A percentile compares a stretch with the other conserved stretches of the same genome.
Conservation (phyloP, 1,284 basidiomycete genomes). For the Microbotryum lychnidis-dioicae region DNA sequence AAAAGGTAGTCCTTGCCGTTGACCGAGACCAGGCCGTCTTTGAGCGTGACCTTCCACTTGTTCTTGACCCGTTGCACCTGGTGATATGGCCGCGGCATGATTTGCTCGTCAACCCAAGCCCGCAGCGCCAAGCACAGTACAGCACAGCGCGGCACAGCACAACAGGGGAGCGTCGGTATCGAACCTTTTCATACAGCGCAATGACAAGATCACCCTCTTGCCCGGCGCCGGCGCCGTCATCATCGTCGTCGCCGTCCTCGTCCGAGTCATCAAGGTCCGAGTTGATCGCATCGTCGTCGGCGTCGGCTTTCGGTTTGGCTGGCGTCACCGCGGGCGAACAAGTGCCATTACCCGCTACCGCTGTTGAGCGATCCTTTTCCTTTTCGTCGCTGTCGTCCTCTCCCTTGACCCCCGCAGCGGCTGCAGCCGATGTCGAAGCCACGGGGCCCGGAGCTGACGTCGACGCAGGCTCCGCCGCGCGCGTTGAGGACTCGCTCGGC, state of each 20-base stretch:
- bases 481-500: background rate
- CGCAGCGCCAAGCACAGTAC: background rate
- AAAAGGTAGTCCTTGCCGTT: constrained; percentile 97
- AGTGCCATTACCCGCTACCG: constrained; percentile 1
- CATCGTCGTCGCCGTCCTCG: constrained; percentile 55
- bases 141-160: background rate
- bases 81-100: background rate
- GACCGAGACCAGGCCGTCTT: constrained; percentile 95
- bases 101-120: background rate
- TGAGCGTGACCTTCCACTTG: constrained; percentile 99
- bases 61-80: constrained; percentile 96
- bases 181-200: constrained; percentile 96
- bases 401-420: background rate
- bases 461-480: constrained; percentile 5
- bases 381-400: constrained; percentile 6
- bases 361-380: background rate
- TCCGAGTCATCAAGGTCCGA: constrained; percentile 94
- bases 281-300: constrained; percentile 74
- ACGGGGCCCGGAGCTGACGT: constrained; percentile 3
- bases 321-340: constrained; percentile 14
- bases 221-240: constrained; percentile 53
- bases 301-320: constrained; percentile 38
- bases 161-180: constrained; percentile 19
- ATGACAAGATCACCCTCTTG: constrained; percentile 80
- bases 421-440: background rate